Conservation (phyloP, 257 asterid genomes). For the Salvia hispanica region DNA sequence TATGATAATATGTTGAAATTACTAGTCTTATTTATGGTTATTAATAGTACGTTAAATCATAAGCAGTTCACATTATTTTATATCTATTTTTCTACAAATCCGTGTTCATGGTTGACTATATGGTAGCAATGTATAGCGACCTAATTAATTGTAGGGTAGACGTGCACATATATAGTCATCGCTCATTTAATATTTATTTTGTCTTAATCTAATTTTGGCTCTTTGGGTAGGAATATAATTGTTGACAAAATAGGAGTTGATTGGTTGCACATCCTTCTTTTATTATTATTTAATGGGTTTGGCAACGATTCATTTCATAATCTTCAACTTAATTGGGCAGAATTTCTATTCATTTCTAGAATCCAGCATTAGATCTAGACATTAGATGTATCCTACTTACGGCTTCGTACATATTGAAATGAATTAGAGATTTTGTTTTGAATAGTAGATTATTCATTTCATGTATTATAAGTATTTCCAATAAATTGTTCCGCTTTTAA, state of each 20-base stretch:
- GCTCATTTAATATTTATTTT: conserved; percentile 7
- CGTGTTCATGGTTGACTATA: background rate
- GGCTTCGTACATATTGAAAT: background rate
- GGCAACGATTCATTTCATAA: background rate
- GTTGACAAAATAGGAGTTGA: conserved; percentile 13
- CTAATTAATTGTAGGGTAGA: conserved; percentile 26
- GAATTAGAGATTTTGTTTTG: no score
- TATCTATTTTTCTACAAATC: no score
- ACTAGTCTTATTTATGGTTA: no score
- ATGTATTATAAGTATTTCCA: no score
- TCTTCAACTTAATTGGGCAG: background rate
- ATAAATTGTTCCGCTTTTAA: no score
- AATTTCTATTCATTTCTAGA: background rate
- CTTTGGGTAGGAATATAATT: conserved; percentile 2
- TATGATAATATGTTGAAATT: no score
- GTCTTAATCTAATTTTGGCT: background rate
- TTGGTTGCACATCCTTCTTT: conserved; percentile 16
- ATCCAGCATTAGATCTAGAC: background rate
- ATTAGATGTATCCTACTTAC: background rate
- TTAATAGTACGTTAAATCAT: no score
- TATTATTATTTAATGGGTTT: conserved; percentile 1
- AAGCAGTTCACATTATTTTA: no score
- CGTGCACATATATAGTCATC: conserved; percentile 20
- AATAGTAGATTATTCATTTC: no score
- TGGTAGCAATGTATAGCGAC: background rate